A percentile compares a stretch with the other conserved stretches of the same genome.
Conservation (phyloP, 257 asterid species). For the Echites panduratus region DNA sequence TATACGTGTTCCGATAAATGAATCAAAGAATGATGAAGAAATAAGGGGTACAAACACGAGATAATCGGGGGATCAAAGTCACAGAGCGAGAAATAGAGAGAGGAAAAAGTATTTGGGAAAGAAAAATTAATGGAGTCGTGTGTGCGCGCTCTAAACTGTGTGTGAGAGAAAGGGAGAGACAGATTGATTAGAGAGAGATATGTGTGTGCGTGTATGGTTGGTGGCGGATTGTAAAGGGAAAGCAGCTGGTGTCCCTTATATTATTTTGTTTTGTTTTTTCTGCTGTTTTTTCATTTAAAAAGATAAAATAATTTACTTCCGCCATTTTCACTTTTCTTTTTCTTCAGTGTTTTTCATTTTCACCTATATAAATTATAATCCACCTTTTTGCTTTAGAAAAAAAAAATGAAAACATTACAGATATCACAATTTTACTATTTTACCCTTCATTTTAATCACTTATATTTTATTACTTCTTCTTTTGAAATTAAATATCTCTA, state of each 20-base stretch:
- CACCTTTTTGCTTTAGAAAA: too few relatives aligned
- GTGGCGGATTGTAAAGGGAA: slow-evolving; percentile 23
- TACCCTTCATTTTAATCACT: too few relatives aligned
- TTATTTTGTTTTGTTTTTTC: slow-evolving; percentile 10
- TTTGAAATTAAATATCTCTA: too few relatives aligned
- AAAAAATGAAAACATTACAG: too few relatives aligned
- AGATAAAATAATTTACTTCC: neutral
- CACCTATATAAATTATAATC: too few relatives aligned
- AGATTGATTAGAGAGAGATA: neutral
- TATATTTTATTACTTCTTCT: too few relatives aligned
- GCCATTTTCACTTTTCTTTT: neutral
- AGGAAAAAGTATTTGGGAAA: slow-evolving; percentile 8
- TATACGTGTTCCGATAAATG: slow-evolving; percentile 11
- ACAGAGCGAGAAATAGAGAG: slow-evolving; percentile 8
- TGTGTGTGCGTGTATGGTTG: slow-evolving; percentile 11
- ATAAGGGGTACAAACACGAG: slow-evolving; percentile 48
- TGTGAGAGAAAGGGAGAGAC: neutral
- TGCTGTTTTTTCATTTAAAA: too few relatives aligned
- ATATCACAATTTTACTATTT: too few relatives aligned
- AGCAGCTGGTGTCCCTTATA: slow-evolving; percentile 23
- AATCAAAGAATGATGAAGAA: slow-evolving; percentile 24
- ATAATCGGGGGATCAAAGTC: slow-evolving; percentile 40
- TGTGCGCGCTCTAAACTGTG: slow-evolving; percentile 14
- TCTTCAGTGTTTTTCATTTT: neutral
- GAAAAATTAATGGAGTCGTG: slow-evolving; percentile 27